phyloP scores from a whole-genome alignment of 768 basidiomycete genomes.

The Gelatoporia subvermispora region DNA sequence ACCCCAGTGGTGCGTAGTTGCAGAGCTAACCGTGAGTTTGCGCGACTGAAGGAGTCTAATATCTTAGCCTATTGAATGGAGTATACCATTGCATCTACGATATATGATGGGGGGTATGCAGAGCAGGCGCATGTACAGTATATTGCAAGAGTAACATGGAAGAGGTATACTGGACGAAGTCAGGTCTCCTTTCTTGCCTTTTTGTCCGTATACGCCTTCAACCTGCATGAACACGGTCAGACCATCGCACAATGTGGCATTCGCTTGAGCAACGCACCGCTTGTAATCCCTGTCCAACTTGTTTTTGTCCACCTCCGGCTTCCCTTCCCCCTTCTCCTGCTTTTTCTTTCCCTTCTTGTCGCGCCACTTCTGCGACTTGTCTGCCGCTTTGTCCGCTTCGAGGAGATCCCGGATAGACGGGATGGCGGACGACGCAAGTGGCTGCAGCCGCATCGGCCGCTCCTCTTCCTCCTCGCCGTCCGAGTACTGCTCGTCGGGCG shows the following conservation, averaged over 20 bases:
- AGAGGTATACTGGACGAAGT: neutral
- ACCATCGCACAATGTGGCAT: neutral
- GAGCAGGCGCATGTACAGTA: too few relatives aligned
- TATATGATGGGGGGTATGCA: too few relatives aligned
- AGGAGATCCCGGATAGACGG: slow-evolving; percentile 83
- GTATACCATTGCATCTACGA: too few relatives aligned
- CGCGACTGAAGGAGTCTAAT: too few relatives aligned
- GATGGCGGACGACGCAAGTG: slow-evolving; percentile 73
- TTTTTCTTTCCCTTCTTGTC: slow-evolving; percentile 72
- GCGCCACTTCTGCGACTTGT: slow-evolving; percentile 60
- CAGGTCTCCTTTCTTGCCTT: slow-evolving; percentile 10
- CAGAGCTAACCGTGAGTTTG: too few relatives aligned
- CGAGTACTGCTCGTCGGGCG: slow-evolving; percentile 17
- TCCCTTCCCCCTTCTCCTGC: slow-evolving; percentile 47
- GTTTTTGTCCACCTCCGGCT: slow-evolving; percentile 28
- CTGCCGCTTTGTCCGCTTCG: slow-evolving; percentile 67
- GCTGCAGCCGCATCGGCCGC: slow-evolving; percentile 53
- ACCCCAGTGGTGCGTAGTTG: too few relatives aligned
- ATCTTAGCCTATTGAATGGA: too few relatives aligned
- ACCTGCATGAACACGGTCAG: too few relatives aligned
- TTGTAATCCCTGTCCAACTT: slow-evolving; percentile 57
- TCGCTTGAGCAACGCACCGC: slow-evolving; percentile 32
- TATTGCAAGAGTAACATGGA: neutral
- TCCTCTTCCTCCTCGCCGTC: slow-evolving; percentile 42
- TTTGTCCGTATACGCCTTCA: slow-evolving; percentile 30